These are phyloP conservation scores for Clitopilus passeckerianus DNA, from an alignment of 768 basidiomycete species.

Conservation along the genomic window DNA sequence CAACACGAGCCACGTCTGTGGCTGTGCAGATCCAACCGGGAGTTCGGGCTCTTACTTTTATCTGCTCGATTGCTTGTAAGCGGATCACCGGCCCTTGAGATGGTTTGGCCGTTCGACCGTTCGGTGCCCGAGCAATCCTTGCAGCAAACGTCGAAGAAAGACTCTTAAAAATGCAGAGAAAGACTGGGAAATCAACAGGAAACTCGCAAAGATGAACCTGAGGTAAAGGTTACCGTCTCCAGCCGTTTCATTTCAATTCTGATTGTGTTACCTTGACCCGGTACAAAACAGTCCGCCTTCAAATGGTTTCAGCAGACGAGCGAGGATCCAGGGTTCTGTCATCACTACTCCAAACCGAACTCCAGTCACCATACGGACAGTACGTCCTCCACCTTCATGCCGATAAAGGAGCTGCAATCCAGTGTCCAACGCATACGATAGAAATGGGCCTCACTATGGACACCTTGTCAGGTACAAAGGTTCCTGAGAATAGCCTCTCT, in stretches of 20 bases:
- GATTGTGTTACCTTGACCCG: neutral
- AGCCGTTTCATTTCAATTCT: neutral
- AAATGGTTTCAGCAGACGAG: neutral
- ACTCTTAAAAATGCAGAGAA: too few species aligned
- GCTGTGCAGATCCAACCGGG: neutral
- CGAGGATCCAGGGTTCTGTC: neutral
- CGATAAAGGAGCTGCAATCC: neutral
- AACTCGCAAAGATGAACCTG: neutral
- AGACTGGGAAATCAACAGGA: too few species aligned
- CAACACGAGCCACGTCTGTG: neutral
- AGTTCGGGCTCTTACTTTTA: neutral
- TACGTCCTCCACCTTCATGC: too few species aligned
- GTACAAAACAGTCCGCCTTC: neutral
- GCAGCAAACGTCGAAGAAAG: too few species aligned
- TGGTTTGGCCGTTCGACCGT: neutral
- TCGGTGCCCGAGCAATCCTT: neutral
- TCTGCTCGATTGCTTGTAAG: neutral
- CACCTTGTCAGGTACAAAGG: neutral
- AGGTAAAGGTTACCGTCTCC: neutral
- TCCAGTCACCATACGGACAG: too few species aligned
- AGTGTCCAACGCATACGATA: neutral
- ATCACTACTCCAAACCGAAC: neutral
- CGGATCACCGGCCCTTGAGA: neutral
- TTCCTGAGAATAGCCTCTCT: neutral
- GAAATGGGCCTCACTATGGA: too few species aligned